These are phyloP conservation scores for Arabis alpina DNA, from an alignment of 345 rosid species.

Conservation along the genomic window DNA sequence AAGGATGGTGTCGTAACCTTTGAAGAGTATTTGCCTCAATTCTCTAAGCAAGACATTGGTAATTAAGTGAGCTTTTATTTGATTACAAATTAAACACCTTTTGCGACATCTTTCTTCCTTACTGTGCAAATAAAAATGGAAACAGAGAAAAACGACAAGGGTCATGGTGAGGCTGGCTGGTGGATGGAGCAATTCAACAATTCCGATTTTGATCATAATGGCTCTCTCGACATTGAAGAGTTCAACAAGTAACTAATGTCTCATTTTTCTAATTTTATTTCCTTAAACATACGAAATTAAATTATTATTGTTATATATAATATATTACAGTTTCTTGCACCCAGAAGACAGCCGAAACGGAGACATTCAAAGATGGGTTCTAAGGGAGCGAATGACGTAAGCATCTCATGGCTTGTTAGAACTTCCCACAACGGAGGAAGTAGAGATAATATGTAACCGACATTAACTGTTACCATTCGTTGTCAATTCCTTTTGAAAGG, in stretches of 20 bases:
- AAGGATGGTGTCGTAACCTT: conserved; percentile 61
- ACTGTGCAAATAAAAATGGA: conserved; percentile 15
- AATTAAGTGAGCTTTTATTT: not conserved
- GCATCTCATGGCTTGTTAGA: conserved; percentile 15
- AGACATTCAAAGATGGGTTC: conserved; percentile 59
- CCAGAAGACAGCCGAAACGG: conserved; percentile 70
- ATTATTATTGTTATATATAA: too few species aligned
- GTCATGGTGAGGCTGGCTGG: conserved; percentile 80
- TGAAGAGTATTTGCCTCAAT: conserved; percentile 63
- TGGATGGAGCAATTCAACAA: conserved; percentile 62
- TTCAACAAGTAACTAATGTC: conserved; percentile 52
- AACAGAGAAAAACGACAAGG: conserved; percentile 54
- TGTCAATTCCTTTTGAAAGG: too few species aligned
- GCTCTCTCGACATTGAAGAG: conserved; percentile 55
- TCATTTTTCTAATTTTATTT: not conserved
- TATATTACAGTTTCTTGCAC: conserved; percentile 59
- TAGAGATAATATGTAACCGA: too few species aligned
- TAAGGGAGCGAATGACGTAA: conserved; percentile 57
- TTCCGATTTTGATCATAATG: conserved; percentile 60
- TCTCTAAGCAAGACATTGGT: conserved; percentile 62
- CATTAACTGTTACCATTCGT: too few species aligned
- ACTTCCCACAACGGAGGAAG: too few species aligned
- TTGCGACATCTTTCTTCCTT: conserved; percentile 4
- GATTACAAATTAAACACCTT: not conserved
- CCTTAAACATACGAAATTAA: not conserved